phyloP scores from a whole-genome alignment of 352 stramenopile genomes.

The Pythium rishiriense region DNA sequence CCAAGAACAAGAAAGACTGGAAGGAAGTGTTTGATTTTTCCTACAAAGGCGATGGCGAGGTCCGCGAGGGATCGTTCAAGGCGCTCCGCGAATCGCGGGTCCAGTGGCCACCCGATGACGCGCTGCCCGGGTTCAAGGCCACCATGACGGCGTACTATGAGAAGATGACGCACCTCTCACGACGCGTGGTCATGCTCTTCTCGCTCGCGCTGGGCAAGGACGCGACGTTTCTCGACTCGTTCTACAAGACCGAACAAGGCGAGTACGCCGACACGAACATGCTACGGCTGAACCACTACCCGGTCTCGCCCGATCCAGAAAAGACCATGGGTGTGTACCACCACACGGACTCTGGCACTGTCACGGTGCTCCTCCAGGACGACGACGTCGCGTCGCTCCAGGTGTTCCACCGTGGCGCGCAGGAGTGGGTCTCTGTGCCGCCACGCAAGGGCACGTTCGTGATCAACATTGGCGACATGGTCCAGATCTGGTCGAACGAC shows the following conservation, averaged over 20 bases:
- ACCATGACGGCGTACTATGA: slow-evolving; percentile 42
- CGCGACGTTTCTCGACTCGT: slow-evolving; percentile 53
- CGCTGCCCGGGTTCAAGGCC: slow-evolving; percentile 55
- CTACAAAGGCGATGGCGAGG: background rate
- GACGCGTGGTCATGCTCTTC: slow-evolving; percentile 50
- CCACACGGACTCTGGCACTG: slow-evolving; percentile 54
- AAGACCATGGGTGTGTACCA: slow-evolving; percentile 56
- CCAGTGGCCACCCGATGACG: slow-evolving; percentile 44
- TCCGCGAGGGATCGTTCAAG: slow-evolving; percentile 33
- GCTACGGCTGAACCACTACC: slow-evolving; percentile 92
- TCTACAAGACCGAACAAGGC: slow-evolving; percentile 32
- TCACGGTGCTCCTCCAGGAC: slow-evolving; percentile 67
- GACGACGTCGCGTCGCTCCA: slow-evolving; percentile 61
- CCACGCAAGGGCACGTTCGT: slow-evolving; percentile 46
- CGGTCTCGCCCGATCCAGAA: slow-evolving; percentile 44
- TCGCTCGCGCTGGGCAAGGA: slow-evolving; percentile 49
- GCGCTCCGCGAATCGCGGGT: slow-evolving; percentile 46
- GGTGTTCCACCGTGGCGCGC: slow-evolving; percentile 46
- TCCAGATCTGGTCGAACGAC: slow-evolving; percentile 63
- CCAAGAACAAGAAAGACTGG: slow-evolving; percentile 92
- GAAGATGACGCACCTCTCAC: slow-evolving; percentile 46
- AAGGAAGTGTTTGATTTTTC: slow-evolving; percentile 88
- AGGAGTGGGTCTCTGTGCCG: slow-evolving; percentile 48
- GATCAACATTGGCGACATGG: slow-evolving; percentile 65
- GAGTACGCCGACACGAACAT: slow-evolving; percentile 72